Base-by-base conservation (phyloP, 331 rosid genomes). In the Rosa hybrid region DNA sequence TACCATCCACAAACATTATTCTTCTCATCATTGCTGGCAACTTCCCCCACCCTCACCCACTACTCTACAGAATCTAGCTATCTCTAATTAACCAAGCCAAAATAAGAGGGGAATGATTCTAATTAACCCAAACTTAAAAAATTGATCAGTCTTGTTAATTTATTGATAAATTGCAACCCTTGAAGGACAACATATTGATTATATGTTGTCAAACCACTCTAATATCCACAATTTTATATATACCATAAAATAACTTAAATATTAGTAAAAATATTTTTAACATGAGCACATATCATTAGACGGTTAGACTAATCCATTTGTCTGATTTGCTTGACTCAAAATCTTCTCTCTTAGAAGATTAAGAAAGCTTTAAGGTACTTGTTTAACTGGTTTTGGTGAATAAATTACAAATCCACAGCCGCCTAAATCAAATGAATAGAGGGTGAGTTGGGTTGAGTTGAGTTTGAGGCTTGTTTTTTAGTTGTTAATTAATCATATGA, bases 21-120 rank as follows among this genome's bases (percentile, higher is more conserved):
- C 87, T 80, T 87, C 76, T 86, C 79, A 91, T 87, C 85, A 85
- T 85, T 54, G 48, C 76, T 4, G 27, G 81, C 83, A 83, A 84
- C 83, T 83, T 83, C 78, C 76, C 87, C 88, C 90, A 78, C 73
- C 77, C 78, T 91, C 90, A 83, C 88, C 83, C 62, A 60, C 90
- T 71, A 73, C 59, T 1, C 85, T 84, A 90, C 85, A 87, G 82
- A 72, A 78, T 81, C 76, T 51, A 54, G 23, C 60, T 6, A 17
- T 54, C 60, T 54, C 60, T 76, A 64, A 12, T 65, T 30, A 77
- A 9, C 41, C 23, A 13, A 44, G 72, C 46, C 79, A 49, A 84
- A 44, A 46, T 49, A 83, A 80, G 73, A 77, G 68, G 78, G 50
- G 68, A 86, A 48, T 79, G 57, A 76, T 83, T 76, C 77, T 57